phyloP scores from a whole-genome alignment of 2,329 filamentous ascomycete species.

The Harringtonia aguacate region DNA sequence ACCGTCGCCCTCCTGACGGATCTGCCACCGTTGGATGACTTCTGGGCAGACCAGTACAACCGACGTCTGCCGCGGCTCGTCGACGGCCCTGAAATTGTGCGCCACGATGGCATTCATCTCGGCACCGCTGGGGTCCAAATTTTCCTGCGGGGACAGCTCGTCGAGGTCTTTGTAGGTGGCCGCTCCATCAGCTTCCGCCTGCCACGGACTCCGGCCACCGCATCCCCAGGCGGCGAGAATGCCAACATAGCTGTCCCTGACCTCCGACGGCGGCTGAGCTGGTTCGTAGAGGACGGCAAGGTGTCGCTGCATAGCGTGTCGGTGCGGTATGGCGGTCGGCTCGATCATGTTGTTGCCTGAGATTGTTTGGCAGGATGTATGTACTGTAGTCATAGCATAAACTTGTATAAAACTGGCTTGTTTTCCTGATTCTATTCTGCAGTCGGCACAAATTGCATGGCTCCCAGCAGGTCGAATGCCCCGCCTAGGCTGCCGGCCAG shows the following conservation, averaged over 20 bases:
- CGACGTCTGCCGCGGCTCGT: constrained; percentile 20
- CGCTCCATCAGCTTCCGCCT: constrained; percentile 19
- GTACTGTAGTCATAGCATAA: not conserved
- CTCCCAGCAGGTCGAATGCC: constrained; percentile 19
- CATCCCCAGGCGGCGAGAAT: not conserved
- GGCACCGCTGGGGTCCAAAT: constrained; percentile 14
- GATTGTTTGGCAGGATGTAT: not conserved
- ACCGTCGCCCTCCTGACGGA: constrained; percentile 19
- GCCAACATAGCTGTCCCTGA: not conserved
- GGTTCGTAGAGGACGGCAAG: not conserved
- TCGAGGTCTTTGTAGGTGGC: constrained; percentile 20
- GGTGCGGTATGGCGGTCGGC: not conserved
- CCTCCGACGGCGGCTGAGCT: not conserved
- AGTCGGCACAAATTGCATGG: constrained; percentile 13
- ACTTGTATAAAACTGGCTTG: too few relatives aligned
- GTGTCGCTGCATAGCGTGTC: not conserved
- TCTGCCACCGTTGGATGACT: constrained; percentile 23
- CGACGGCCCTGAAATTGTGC: constrained; percentile 23
- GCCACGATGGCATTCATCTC: constrained; percentile 19
- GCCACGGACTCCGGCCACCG: constrained; percentile 8
- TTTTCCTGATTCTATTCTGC: too few relatives aligned
- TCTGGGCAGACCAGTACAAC: constrained; percentile 26
- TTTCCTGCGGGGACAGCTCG: constrained; percentile 16
- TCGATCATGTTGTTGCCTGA: too few relatives aligned
- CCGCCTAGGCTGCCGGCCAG: constrained; percentile 17